These are phyloP conservation scores for Mycena haematopus DNA, from an alignment of 768 basidiomycete genomes.

Conservation along the genomic window DNA sequence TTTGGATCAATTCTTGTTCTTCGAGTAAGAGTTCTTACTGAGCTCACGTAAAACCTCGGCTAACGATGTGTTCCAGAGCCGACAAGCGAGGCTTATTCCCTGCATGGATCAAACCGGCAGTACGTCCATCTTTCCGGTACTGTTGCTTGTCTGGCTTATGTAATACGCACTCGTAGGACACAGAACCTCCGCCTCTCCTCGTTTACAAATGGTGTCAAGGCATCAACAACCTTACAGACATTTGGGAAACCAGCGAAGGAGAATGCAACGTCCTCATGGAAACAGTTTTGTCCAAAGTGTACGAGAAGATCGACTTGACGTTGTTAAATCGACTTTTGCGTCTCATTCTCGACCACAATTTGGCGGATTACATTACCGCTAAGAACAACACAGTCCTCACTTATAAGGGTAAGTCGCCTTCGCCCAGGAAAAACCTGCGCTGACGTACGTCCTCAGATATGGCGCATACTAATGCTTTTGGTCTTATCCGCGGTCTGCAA, in stretches of 20 bases:
- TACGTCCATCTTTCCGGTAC: slow-evolving; percentile 32
- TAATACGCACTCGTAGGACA: slow-evolving; percentile 56
- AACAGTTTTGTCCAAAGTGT: slow-evolving; percentile 95
- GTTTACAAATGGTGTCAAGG: slow-evolving; percentile 99
- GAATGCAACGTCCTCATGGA: slow-evolving; percentile 99
- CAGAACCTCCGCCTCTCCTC: slow-evolving; percentile 93
- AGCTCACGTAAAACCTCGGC: background rate
- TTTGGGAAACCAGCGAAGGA: slow-evolving; percentile 98
- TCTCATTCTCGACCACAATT: slow-evolving; percentile 96
- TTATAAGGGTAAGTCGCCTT: slow-evolving; percentile 67
- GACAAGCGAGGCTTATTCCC: slow-evolving; percentile 99
- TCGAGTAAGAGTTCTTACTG: slow-evolving; percentile 61
- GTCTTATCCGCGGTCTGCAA: slow-evolving; percentile 95
- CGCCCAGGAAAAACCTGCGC: background rate
- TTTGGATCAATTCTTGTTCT: slow-evolving; percentile 98
- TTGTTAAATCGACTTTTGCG: slow-evolving; percentile 94
- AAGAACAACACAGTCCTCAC: slow-evolving; percentile 98
- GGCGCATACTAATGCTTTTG: slow-evolving; percentile 97
- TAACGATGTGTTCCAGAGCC: slow-evolving; percentile 50
- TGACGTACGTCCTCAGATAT: slow-evolving; percentile 58
- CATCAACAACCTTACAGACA: slow-evolving; percentile 96
- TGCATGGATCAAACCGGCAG: slow-evolving; percentile 97
- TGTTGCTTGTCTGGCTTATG: slow-evolving; percentile 13
- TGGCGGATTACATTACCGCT: slow-evolving; percentile 98
- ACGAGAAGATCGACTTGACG: slow-evolving; percentile 98